A percentile compares a stretch with the other conserved stretches of the same genome.
Evolutionary conservation across 108 stramenopile species (phyloP).

Genomic region (Nitzschia sp.): DNA sequence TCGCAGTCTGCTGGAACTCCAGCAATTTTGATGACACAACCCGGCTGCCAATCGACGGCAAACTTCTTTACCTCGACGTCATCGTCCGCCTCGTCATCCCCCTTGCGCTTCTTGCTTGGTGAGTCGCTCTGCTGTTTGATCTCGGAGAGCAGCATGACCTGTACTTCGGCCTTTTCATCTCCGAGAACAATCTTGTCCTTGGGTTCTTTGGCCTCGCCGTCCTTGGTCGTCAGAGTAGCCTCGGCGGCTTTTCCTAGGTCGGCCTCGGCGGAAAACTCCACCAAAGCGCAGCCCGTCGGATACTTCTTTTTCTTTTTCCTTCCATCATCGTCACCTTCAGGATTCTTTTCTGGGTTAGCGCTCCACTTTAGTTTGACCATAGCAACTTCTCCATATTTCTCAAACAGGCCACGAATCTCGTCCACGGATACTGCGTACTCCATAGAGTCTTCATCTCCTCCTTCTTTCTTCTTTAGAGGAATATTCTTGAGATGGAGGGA

Average conservation of each 20-base stretch:
- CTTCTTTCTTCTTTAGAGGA: conserved; percentile 51
- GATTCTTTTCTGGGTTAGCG: conserved; percentile 6
- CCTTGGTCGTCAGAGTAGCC: conserved; percentile 52
- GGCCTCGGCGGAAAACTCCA: conserved; percentile 83
- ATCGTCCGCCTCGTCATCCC: conserved; percentile 24
- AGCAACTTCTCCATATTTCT: conserved; percentile 71
- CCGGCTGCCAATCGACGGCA: conserved; percentile 74
- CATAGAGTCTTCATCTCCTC: conserved; percentile 29
- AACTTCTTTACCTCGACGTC: conserved; percentile 41
- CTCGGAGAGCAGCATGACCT: conserved; percentile 40
- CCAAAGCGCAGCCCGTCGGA: conserved; percentile 65
- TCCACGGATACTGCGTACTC: conserved; percentile 67
- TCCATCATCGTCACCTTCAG: conserved; percentile 23
- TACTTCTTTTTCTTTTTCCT: conserved; percentile 21
- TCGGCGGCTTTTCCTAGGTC: conserved; percentile 80
- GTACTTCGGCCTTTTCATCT: conserved; percentile 31
- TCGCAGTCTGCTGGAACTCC: conserved; percentile 74
- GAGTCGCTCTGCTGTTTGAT: conserved; percentile 37
- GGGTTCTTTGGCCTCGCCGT: conserved; percentile 42
- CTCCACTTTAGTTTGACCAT: conserved; percentile 60
- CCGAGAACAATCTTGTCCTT: conserved; percentile 40
- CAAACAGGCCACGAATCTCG: conserved; percentile 69
- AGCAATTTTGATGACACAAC: conserved; percentile 75
- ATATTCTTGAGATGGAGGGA: conserved; percentile 69
- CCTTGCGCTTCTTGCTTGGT: conserved; percentile 23